Evolutionary conservation across 1,284 basidiomycete genomes (phyloP), one percentile per base, ranked within the genome.

Genomic region (Stygiomarasmius scandens): DNA sequence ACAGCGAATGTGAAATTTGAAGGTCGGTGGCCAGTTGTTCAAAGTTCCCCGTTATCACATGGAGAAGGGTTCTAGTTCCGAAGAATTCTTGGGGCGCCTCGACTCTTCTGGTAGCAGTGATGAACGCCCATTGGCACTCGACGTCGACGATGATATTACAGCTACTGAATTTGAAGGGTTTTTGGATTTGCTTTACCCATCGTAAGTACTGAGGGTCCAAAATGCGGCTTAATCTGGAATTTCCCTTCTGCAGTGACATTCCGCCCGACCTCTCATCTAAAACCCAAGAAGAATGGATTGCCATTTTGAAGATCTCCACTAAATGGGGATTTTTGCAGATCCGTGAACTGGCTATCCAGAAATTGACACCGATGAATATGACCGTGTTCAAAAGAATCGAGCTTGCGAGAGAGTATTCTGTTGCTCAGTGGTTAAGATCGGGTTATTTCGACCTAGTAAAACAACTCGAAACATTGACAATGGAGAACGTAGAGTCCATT

Each of bases 111-210:
- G 74, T 0, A 32, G 29, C 3, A 66, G 62, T 47, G 73, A 76
- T 55, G 66, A 63, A 10, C 61, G 66, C 19, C 73, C 75, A 3
- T 61, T 76, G 55, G 23, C 52, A 6, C 61, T 12, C 38, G 38
- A 41, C 1, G 58, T 12, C 38, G 38, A 41, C 1, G 58, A 69
- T 4, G 65, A 64, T 2, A 66, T 74, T 22, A 70, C 69, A 2
- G 71, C 77, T 1, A 70, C 76, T 16, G 82, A 85, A 25, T 84
- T 87, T 57, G 76, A 77, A 16, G 74, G 74, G 2, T 78, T 88
- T 43, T 72, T 86, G 1, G 84, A 83, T 77, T 77, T 87, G 0
- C 87, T 87, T 60, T 87, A 87, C 63, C 86, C 87, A 58, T 78
- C 83, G 85, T 87, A 63, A 59, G 73, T 63, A 83, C 71, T 59